A percentile compares a stretch with the other conserved stretches of the same genome.
These are phyloP conservation scores for Talinum fruticosum DNA, from an alignment of 148 eudicot genomes.

Conservation along the genomic window DNA sequence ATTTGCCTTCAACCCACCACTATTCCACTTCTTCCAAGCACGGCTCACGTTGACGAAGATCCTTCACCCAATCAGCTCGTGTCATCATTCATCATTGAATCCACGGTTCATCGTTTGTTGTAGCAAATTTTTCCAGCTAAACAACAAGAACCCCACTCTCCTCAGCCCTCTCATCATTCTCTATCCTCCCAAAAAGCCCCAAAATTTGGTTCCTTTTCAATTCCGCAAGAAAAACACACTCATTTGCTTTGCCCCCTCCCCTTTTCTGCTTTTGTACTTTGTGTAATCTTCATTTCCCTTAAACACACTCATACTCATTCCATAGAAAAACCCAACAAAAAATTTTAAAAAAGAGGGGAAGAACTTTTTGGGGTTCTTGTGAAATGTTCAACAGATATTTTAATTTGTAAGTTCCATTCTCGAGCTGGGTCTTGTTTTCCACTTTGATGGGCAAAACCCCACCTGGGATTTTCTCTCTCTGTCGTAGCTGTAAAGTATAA, in stretches of 20 bases:
- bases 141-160: background rate
- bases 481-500: slow-evolving; percentile 8
- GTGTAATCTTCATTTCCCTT: background rate
- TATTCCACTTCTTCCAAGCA: background rate
- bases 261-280: too few species aligned
- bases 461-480: background rate
- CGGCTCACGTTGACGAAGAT: background rate
- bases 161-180: background rate
- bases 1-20: background rate
- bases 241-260: background rate
- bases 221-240: background rate
- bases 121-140: background rate
- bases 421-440: background rate
- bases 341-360: background rate
- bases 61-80: background rate
- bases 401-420: too few species aligned
- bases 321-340: background rate
- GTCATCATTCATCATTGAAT: too few species aligned
- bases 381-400: background rate
- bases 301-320: background rate
- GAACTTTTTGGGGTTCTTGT: background rate
- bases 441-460: slow-evolving; percentile 10
- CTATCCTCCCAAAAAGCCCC: background rate
- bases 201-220: background rate
- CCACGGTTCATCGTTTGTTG: too few species aligned